A percentile compares a stretch with the other conserved stretches of the same genome.
phyloP scores from a whole-genome alignment of 83 land plant species.

The Isoetes engelmannii region DNA sequence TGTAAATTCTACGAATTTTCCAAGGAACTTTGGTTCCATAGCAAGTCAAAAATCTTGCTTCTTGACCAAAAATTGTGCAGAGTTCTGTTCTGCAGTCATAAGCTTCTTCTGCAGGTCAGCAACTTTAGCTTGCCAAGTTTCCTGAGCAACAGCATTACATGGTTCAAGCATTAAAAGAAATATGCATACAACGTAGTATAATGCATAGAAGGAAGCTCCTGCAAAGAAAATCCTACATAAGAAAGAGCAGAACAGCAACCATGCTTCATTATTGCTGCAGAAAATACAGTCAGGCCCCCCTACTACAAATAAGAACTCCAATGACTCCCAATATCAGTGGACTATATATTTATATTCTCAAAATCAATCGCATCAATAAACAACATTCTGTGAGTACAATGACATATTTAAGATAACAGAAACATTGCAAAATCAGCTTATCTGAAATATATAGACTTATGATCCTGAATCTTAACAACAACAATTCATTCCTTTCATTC shows the following conservation, averaged over 20 bases:
- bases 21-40: slow-evolving; percentile 86
- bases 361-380: no score
- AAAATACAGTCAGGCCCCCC: no score
- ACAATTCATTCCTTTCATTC: no score
- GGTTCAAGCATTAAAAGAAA: neutral
- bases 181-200: neutral
- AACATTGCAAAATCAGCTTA: no score
- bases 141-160: slow-evolving; percentile 16
- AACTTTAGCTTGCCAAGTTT: slow-evolving; percentile 32
- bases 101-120: slow-evolving; percentile 26
- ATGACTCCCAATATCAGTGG: no score
- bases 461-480: no score
- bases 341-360: no score
- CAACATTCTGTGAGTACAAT: no score
- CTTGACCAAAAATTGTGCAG: slow-evolving; percentile 16
- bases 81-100: slow-evolving; percentile 22
- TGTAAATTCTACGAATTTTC: slow-evolving; percentile 67
- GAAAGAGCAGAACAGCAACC: neutral
- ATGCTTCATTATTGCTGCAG: neutral
- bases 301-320: no score
- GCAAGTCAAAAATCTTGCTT: slow-evolving; percentile 93
- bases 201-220: slow-evolving; percentile 20
- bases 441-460: no score
- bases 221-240: neutral
- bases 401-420: no score